Percentiles rank a stretch among this genome's conserved stretches.
Evolutionary conservation across 345 rosid species (phyloP).

Genomic region (Alliaria petiolata): DNA sequence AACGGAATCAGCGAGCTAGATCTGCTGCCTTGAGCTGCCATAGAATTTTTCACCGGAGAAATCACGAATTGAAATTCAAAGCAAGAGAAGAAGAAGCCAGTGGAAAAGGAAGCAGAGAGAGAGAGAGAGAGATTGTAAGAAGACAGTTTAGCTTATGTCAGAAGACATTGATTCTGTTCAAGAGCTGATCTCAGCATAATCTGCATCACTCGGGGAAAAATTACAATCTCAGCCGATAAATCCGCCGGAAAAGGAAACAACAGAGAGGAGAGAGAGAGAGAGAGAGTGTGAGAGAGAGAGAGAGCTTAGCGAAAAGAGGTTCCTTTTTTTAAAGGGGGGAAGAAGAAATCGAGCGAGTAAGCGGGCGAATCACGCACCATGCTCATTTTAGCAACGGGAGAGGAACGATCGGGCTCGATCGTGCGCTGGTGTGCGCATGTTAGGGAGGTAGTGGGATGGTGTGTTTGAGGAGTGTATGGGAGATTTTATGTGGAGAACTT

Average conservation of each 20-base stretch:
- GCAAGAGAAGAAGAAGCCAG: not conserved
- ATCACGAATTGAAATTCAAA: not conserved
- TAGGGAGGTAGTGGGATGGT: constrained; percentile 17
- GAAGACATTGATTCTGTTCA: constrained; percentile 65
- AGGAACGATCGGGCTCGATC: not conserved
- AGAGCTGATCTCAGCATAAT: constrained; percentile 18
- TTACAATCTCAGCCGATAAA: constrained; percentile 16
- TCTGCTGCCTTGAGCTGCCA: constrained; percentile 26
- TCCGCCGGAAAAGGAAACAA: constrained; percentile 17
- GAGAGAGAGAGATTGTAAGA: not conserved
- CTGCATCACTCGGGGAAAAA: constrained; percentile 14
- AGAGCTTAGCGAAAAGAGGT: constrained; percentile 26
- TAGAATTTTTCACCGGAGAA: not conserved
- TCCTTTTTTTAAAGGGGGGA: constrained; percentile 18
- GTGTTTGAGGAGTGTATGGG: not conserved
- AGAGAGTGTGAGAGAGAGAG: not conserved
- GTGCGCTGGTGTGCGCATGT: constrained; percentile 29
- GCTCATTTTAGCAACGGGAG: constrained; percentile 35
- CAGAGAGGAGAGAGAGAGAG: not conserved
- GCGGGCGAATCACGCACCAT: constrained; percentile 33
- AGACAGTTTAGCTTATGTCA: constrained; percentile 64
- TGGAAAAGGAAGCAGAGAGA: constrained; percentile 3
- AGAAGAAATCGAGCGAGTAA: constrained; percentile 14
- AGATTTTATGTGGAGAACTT: constrained; percentile 35
- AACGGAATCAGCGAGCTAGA: constrained; percentile 24